A percentile compares a stretch with the other conserved stretches of the same genome.
Conservation (phyloP, 306 rosid genomes). For the Prunus armeniaca region DNA sequence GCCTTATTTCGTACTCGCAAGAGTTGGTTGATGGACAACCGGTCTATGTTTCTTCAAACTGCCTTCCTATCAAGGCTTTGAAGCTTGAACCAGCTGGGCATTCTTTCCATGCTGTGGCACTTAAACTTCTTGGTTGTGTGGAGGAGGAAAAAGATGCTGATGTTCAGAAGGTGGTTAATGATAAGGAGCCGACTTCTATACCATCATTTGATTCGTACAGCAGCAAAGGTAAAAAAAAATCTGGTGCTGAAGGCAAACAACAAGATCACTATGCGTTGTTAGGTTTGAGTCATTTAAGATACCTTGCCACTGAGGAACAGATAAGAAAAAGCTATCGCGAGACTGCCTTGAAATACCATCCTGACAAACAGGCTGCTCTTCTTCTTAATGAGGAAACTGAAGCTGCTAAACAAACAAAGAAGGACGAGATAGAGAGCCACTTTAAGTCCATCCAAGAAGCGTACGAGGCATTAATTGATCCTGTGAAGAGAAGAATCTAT, state of each 20-base stretch:
- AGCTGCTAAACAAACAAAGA: conserved; percentile 74
- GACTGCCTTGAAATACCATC: conserved; percentile 90
- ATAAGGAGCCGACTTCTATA: conserved; percentile 53
- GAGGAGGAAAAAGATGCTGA: conserved; percentile 43
- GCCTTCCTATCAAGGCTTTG: conserved; percentile 71
- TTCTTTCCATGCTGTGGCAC: conserved; percentile 75
- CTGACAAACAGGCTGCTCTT: conserved; percentile 90
- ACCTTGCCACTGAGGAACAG: conserved; percentile 95
- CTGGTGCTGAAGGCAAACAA: conserved; percentile 60
- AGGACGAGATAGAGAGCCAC: conserved; percentile 83
- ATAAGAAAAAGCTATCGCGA: conserved; percentile 90
- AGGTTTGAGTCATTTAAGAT: conserved; percentile 87
- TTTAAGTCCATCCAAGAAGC: conserved; percentile 94
- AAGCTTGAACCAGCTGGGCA: conserved; percentile 88
- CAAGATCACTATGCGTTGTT: conserved; percentile 96
- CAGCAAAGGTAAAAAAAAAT: conserved; percentile 87
- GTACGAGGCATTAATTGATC: conserved; percentile 76
- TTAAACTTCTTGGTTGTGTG: conserved; percentile 62
- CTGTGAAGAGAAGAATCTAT: conserved; percentile 83
- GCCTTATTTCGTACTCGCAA: conserved; percentile 55
- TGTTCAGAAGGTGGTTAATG: conserved; percentile 46
- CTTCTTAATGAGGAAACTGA: conserved; percentile 85
- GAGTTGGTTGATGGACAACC: conserved; percentile 89
- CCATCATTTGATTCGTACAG: conserved; percentile 81
- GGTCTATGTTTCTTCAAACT: conserved; percentile 71